Evolutionary conservation across 495 filamentous ascomycete species (phyloP), one percentile per base, ranked within the genome.

Genomic region (Neurospora sp.): DNA sequence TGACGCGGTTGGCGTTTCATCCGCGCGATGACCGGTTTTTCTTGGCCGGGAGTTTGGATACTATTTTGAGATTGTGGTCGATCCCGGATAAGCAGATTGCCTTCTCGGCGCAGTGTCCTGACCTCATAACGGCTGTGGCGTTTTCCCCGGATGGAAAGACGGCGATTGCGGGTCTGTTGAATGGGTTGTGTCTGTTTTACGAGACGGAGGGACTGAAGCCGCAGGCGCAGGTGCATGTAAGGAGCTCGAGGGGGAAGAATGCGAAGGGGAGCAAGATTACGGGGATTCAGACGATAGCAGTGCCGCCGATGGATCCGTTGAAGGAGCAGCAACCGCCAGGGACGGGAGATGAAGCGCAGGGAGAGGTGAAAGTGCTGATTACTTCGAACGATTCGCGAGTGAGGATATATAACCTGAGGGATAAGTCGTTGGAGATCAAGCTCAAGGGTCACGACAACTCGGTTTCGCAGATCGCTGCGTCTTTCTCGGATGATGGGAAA

Each of bases 231-330:
- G 89, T 98, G 23, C 94, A 97, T 75, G 94, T 97, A 27, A 89
- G 93, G 70, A 97, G 94, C 5, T 91, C 93, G 16, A 89, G 93
- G 39, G 96, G 96, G 1, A 92, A 93, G 78, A 98, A 98, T 76
- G 92, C 95, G 1, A 97, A 96, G 81, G 95, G 96, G 10, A 97
- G 93, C 82, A 99, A 98, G 82, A 97, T 99, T 76, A 98, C 96
- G 0, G 94, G 94, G 35, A 97, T 99, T 62, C 90, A 96, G 76
- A 91, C 94, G 0, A 92, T 91, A 74, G 81, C 80, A 37, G 83
- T 88, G 59, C 91, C 92, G 8, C 78, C 79, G 0, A 48, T 74
- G 31, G 69, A 35, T 27, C 44, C 73, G 18, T n/a, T 69, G 46
- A 70, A 59, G 12, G 9, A 27, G 0, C 48, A 27, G 0, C 48